Conservation (phyloP, 306 rosid species). For the Vigna mungo region DNA sequence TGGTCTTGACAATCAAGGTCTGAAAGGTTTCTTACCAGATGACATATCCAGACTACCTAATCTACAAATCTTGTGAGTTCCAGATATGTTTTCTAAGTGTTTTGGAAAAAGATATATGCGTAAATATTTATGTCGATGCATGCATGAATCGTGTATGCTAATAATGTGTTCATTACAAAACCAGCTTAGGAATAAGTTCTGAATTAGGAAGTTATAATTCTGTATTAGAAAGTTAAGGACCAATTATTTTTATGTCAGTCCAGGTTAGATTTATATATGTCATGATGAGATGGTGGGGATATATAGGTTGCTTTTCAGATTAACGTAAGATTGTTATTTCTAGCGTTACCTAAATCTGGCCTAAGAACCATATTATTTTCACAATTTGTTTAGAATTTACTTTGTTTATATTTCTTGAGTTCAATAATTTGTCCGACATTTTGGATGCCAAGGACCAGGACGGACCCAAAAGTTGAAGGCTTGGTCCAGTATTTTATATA, state of each 20-base stretch:
- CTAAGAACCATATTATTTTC: neutral
- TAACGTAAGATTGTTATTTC: neutral
- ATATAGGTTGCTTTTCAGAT: neutral
- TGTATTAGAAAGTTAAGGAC: neutral
- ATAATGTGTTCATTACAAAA: neutral
- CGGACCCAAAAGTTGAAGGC: neutral
- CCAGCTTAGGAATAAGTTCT: neutral
- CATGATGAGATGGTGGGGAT: neutral
- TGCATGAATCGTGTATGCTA: neutral
- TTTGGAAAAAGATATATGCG: neutral
- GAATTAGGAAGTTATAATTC: neutral
- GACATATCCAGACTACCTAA: slow-evolving; percentile 63
- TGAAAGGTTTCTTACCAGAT: slow-evolving; percentile 66
- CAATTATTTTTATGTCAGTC: neutral
- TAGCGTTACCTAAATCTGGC: neutral
- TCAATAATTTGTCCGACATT: neutral
- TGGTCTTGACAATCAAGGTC: slow-evolving; percentile 78
- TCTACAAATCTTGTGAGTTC: slow-evolving; percentile 70
- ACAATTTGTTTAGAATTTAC: neutral
- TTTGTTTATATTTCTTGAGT: neutral
- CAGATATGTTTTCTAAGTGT: slow-evolving; percentile 6
- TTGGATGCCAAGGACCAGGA: neutral
- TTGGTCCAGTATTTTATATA: neutral
- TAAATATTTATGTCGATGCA: slow-evolving; percentile 5
- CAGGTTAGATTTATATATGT: neutral